phyloP scores from a whole-genome alignment of 805 yeast species.

The Wickerhamiella slavikovae region DNA sequence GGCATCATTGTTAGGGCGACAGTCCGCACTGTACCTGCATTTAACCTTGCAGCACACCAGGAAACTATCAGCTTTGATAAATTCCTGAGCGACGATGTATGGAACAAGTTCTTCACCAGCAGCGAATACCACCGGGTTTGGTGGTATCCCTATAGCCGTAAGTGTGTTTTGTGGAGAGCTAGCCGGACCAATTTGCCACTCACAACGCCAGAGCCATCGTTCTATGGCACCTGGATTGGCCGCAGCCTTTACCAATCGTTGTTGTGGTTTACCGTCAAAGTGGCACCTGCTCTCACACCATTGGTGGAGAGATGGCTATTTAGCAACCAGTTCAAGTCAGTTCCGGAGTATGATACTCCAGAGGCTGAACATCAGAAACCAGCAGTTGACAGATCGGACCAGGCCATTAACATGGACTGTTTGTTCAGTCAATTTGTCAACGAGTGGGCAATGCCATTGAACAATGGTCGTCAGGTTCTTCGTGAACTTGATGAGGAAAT shows the following conservation, averaged over 20 bases:
- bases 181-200: constrained; percentile 45
- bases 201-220: constrained; percentile 45
- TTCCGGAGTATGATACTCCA: constrained; percentile 43
- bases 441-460: constrained; percentile 92
- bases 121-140: constrained; percentile 84
- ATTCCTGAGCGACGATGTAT: constrained; percentile 33
- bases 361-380: constrained; percentile 28
- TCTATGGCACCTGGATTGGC: constrained; percentile 73
- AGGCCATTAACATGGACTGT: constrained; percentile 89
- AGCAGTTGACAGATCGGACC: constrained; percentile 63
- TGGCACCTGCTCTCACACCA: constrained; percentile 65
- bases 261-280: constrained; percentile 56
- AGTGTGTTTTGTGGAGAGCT: constrained; percentile 84
- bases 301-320: constrained; percentile 69
- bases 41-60: constrained; percentile 59
- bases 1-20: constrained; percentile 81
- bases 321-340: constrained; percentile 67
- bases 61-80: constrained; percentile 66
- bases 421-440: constrained; percentile 81
- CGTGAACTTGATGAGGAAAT: constrained; percentile 25
- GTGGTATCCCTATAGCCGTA: constrained; percentile 92
- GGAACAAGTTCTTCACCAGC: constrained; percentile 71
- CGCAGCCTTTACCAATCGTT: constrained; percentile 61
- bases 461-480: constrained; percentile 53
- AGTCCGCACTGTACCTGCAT: constrained; percentile 63